phyloP scores from a whole-genome alignment of 139 green algal genomes.

The Gonium pectorale region DNA sequence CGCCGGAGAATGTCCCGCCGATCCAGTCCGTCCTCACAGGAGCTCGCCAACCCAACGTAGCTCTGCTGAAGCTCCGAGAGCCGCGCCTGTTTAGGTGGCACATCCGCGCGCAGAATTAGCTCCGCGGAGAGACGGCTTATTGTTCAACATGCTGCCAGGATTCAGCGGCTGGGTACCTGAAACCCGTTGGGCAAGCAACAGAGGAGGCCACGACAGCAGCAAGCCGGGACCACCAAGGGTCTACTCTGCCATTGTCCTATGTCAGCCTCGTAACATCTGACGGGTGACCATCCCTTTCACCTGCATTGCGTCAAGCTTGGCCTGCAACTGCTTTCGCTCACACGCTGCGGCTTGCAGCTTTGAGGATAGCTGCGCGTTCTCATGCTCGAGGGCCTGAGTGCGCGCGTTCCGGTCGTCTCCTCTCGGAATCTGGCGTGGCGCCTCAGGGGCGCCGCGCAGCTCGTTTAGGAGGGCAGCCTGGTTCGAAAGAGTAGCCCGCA shows the following conservation, averaged over 20 bases:
- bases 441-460: background rate
- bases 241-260: too few species aligned
- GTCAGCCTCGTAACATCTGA: background rate
- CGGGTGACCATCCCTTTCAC: background rate
- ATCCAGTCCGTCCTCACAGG: background rate
- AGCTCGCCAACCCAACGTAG: conserved; percentile 13
- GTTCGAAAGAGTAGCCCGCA: background rate
- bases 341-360: background rate
- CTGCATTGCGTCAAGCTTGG: conserved; percentile 21
- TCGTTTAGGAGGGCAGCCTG: background rate
- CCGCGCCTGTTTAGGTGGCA: conserved; percentile 3
- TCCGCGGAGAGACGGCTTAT: background rate
- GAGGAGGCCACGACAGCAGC: too few species aligned
- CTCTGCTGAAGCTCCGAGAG: conserved; percentile 32
- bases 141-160: too few species aligned
- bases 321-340: background rate
- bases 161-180: too few species aligned
- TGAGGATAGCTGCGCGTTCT: background rate
- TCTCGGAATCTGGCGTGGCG: conserved; percentile 1
- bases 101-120: background rate
- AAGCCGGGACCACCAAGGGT: too few species aligned
- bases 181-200: too few species aligned
- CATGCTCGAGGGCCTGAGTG: conserved; percentile 8
- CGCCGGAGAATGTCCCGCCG: conserved; percentile 20
- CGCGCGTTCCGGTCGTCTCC: too few species aligned